Evolutionary conservation across 1,284 basidiomycete species (phyloP).

Genomic region (Pulveroboletus sp.): DNA sequence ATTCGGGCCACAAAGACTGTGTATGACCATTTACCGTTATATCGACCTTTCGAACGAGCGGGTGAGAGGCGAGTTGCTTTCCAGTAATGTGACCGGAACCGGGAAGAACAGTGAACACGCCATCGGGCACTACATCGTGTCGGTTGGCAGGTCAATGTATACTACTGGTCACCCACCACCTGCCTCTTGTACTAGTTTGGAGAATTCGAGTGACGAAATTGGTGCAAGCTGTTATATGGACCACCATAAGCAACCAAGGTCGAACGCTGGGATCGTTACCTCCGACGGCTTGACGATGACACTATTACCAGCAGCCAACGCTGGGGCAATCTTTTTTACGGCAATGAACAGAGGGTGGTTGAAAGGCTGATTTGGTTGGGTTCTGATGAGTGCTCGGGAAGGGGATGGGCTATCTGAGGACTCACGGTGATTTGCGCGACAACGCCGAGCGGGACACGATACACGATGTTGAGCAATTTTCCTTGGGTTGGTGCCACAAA

Average conservation of each 20-base stretch:
- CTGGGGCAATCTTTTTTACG: constrained; percentile 83
- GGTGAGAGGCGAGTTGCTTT: constrained; percentile 62
- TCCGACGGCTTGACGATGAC: constrained; percentile 84
- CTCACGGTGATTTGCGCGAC: constrained; percentile 79
- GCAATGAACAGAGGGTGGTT: constrained; percentile 84
- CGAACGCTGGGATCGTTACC: constrained; percentile 35
- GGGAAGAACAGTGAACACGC: constrained; percentile 72
- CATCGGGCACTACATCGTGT: constrained; percentile 60
- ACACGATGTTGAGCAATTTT: constrained; percentile 73
- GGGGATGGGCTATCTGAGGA: constrained; percentile 11
- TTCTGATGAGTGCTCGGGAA: constrained; percentile 7
- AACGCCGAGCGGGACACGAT: constrained; percentile 77
- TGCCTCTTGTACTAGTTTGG: constrained; percentile 58
- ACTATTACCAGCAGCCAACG: constrained; percentile 81
- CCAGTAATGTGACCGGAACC: constrained; percentile 67
- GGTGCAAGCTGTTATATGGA: constrained; percentile 60
- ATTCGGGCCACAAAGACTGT: neutral
- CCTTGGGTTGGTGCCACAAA: constrained; percentile 80
- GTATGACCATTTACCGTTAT: constrained; percentile 58
- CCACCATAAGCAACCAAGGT: neutral
- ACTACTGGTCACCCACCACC: constrained; percentile 51
- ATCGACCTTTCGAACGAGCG: constrained; percentile 75
- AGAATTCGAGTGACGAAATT: constrained; percentile 75
- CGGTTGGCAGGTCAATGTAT: neutral
- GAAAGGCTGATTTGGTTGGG: constrained; percentile 57